These are phyloP conservation scores for Fomitopsis serialis DNA, from an alignment of 768 basidiomycete genomes.

Conservation along the genomic window DNA sequence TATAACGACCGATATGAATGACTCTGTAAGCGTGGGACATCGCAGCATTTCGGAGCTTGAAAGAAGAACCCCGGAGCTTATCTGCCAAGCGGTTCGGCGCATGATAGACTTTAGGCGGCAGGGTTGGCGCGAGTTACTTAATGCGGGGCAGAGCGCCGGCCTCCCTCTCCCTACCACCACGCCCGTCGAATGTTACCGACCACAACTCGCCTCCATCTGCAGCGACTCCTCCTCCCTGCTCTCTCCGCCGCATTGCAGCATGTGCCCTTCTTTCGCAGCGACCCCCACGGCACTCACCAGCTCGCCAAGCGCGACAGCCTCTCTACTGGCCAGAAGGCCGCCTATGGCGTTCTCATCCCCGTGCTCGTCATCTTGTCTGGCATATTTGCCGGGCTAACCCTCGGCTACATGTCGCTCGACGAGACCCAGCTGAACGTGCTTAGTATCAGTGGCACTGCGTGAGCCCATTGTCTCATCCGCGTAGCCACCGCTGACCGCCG, in stretches of 20 bases:
- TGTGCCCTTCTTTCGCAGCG: constrained; percentile 13
- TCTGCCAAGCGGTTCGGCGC: not conserved
- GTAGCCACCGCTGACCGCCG: not conserved
- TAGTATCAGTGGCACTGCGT: constrained; percentile 81
- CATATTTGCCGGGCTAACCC: constrained; percentile 85
- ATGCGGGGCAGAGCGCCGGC: constrained; percentile 2
- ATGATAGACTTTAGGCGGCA: not conserved
- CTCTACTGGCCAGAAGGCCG: constrained; percentile 25
- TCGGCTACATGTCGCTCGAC: constrained; percentile 91
- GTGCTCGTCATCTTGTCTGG: constrained; percentile 79
- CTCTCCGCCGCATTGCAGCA: constrained; percentile 20
- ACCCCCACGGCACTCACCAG: constrained; percentile 13
- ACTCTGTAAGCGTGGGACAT: too few relatives aligned
- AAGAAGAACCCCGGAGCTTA: not conserved
- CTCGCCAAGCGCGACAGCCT: constrained; percentile 28
- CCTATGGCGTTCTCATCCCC: constrained; percentile 64
- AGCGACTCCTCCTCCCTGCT: constrained; percentile 21
- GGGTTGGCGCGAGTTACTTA: not conserved
- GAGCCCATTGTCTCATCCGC: constrained; percentile 24
- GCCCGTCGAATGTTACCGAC: constrained; percentile 24
- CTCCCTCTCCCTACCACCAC: constrained; percentile 7
- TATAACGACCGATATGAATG: too few relatives aligned
- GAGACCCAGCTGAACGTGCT: constrained; percentile 88
- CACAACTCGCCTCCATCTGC: constrained; percentile 12
- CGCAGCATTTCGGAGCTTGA: not conserved